A percentile compares a stretch with the other conserved stretches of the same genome.
These are phyloP conservation scores for Aspergillus conjunctus DNA, from an alignment of 495 filamentous ascomycete species.

Conservation along the genomic window DNA sequence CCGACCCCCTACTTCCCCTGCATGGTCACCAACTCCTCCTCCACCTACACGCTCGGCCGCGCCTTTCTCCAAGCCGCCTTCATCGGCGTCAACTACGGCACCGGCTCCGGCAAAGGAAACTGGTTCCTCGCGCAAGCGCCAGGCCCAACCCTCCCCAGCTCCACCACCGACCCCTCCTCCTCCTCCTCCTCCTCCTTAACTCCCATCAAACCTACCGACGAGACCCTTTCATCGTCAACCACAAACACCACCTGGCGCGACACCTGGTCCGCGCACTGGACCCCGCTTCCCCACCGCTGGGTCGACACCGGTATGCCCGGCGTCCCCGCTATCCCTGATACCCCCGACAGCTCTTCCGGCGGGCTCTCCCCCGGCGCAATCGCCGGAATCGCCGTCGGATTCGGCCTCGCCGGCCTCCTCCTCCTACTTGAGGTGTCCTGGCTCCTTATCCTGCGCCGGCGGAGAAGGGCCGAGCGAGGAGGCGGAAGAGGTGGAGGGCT, in stretches of 20 bases:
- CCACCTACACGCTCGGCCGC: slow-evolving; percentile 47
- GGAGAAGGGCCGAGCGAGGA: neutral
- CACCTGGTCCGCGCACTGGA: slow-evolving; percentile 45
- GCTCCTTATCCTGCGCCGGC: neutral
- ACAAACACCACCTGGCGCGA: slow-evolving; percentile 34
- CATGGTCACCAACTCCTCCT: slow-evolving; percentile 26
- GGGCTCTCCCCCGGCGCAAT: slow-evolving; percentile 33
- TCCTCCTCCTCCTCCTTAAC: neutral
- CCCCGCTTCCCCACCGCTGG: slow-evolving; percentile 16
- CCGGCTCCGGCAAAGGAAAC: slow-evolving; percentile 21
- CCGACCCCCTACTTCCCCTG: slow-evolving; percentile 57
- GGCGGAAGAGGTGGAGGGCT: neutral
- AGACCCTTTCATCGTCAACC: slow-evolving; percentile 1
- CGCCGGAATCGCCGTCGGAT: slow-evolving; percentile 33
- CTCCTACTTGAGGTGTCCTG: neutral
- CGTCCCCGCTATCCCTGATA: neutral
- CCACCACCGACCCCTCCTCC: slow-evolving; percentile 16
- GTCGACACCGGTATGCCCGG: neutral
- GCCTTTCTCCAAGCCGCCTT: slow-evolving; percentile 62
- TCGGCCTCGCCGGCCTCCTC: slow-evolving; percentile 10
- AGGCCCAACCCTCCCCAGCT: slow-evolving; percentile 35
- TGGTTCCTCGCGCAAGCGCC: slow-evolving; percentile 56
- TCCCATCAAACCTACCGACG: neutral
- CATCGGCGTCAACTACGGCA: slow-evolving; percentile 52
- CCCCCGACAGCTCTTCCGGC: neutral